Base-by-base conservation (phyloP, 441 rosid genomes). In the Arabidopsis lyrata region DNA sequence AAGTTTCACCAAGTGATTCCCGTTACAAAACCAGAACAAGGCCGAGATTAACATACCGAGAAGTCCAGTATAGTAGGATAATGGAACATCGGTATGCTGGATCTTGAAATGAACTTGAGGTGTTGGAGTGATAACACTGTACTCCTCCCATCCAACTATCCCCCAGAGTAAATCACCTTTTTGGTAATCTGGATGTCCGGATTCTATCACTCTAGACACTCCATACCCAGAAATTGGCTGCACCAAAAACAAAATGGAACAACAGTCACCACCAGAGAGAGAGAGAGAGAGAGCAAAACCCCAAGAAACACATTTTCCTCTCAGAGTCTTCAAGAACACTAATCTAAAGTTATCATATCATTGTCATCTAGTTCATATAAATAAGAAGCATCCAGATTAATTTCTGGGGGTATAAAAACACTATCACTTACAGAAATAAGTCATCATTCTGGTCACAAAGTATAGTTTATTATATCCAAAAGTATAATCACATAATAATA, bases 131-230 rank as follows among this genome's bases (percentile, higher is more conserved):
- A 83, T 66, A 11, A 83, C 48, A 71, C 81, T 83, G 47, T 84
- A 86, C 81, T 87, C 86, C 67, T 89, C 95, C 95, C 92, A 89
- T 12, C 82, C 55, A 22, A 83, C 84, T 0, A 12, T 7, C 9
- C 95, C 92, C 95, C 90, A 89, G 13, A 87, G 77, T 6, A 87
- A 70, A 48, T 89, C 92, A 2, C 82, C 92, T 16, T 61, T 77
- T 67, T 59, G 57, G 76, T 78, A 87, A 35, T 73, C 82, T 2
- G 87, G 82, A 54, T 83, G 77, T 1, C 56, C 81, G 2, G 92
- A 86, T 48, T 85, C 90, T 77, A 87, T 18, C 27, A 89, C 90
- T 55, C 35, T 79, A 5, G 83, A 81, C 58, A 89, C 90, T 50
- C 89, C 89, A 73, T 9, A 77, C 5, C 86, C 92, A 12, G 5